phyloP scores from a whole-genome alignment of 495 filamentous ascomycete genomes.

The Melanomma pulvis-pyrius region DNA sequence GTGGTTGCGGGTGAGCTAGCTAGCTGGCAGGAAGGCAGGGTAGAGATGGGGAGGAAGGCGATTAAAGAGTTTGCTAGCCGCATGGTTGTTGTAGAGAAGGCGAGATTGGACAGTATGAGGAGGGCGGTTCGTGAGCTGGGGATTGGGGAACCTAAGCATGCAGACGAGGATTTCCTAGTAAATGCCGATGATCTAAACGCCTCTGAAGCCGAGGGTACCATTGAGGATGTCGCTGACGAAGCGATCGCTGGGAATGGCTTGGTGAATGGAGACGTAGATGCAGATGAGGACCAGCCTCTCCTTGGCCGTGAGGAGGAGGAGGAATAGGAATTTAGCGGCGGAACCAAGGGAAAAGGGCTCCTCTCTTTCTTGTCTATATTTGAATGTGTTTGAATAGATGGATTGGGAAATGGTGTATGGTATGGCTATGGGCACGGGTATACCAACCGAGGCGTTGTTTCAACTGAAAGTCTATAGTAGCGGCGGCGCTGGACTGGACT shows the following conservation, averaged over 20 bases:
- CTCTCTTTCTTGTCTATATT: constrained; percentile 2
- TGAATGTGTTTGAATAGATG: constrained; percentile 1
- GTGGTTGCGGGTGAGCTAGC: constrained; percentile 90
- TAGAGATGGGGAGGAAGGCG: constrained; percentile 71
- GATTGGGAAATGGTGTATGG: not conserved
- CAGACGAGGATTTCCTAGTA: not conserved
- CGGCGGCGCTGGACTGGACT: not conserved
- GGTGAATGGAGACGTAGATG: constrained; percentile 7
- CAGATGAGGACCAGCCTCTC: constrained; percentile 5
- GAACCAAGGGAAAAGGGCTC: not conserved
- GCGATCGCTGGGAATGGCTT: not conserved
- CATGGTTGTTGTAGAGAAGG: constrained; percentile 76
- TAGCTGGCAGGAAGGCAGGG: constrained; percentile 88
- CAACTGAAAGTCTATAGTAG: not conserved
- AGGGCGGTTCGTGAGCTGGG: constrained; percentile 65
- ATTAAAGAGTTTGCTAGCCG: constrained; percentile 74
- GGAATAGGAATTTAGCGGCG: not conserved
- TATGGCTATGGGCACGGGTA: not conserved
- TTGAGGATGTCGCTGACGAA: constrained; percentile 4
- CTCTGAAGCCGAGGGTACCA: not conserved
- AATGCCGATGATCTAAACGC: not conserved
- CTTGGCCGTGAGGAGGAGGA: not conserved
- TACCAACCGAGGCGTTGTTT: not conserved
- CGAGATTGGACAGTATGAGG: constrained; percentile 77
- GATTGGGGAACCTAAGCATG: constrained; percentile 3